phyloP scores from a whole-genome alignment of 768 basidiomycete genomes.

The Cyathus striatus region DNA sequence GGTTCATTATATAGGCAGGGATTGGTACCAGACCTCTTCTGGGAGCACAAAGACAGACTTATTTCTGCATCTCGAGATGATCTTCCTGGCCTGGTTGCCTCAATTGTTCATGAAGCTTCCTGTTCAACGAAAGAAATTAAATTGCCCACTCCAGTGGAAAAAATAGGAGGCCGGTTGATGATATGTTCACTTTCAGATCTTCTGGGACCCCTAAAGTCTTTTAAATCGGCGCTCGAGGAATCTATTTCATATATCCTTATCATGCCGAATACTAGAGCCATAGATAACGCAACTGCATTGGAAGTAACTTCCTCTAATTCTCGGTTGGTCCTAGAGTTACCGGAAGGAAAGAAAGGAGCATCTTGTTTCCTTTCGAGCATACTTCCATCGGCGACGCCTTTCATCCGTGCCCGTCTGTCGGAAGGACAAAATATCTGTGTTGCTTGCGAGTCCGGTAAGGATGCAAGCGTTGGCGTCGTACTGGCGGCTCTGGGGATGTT shows the following conservation, averaged over 20 bases:
- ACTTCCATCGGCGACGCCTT: slow-evolving; percentile 37
- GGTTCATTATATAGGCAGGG: slow-evolving; percentile 28
- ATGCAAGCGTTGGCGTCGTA: slow-evolving; percentile 60
- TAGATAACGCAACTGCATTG: not conserved
- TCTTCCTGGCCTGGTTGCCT: slow-evolving; percentile 40
- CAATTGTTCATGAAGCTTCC: slow-evolving; percentile 14
- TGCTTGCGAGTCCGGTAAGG: slow-evolving; percentile 53
- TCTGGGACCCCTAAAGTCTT: not conserved
- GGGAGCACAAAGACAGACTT: slow-evolving; percentile 49
- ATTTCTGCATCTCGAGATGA: slow-evolving; percentile 41
- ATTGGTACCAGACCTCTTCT: slow-evolving; percentile 69
- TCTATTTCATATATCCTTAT: not conserved
- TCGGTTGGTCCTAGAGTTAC: not conserved
- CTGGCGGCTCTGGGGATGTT: slow-evolving; percentile 51
- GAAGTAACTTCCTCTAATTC: not conserved
- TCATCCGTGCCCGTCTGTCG: slow-evolving; percentile 35
- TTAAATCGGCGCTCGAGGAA: not conserved
- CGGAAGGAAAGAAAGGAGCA: slow-evolving; percentile 50
- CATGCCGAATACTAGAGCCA: not conserved
- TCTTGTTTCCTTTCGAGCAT: slow-evolving; percentile 42
- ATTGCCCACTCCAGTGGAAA: slow-evolving; percentile 23
- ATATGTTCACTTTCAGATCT: slow-evolving; percentile 28
- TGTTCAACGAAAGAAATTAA: not conserved
- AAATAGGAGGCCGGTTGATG: slow-evolving; percentile 34
- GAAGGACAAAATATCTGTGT: slow-evolving; percentile 35